Evolutionary conservation across 2,329 filamentous ascomycete species (phyloP), one percentile per base, ranked within the genome.

Genomic region (Fusarium verticillioides): DNA sequence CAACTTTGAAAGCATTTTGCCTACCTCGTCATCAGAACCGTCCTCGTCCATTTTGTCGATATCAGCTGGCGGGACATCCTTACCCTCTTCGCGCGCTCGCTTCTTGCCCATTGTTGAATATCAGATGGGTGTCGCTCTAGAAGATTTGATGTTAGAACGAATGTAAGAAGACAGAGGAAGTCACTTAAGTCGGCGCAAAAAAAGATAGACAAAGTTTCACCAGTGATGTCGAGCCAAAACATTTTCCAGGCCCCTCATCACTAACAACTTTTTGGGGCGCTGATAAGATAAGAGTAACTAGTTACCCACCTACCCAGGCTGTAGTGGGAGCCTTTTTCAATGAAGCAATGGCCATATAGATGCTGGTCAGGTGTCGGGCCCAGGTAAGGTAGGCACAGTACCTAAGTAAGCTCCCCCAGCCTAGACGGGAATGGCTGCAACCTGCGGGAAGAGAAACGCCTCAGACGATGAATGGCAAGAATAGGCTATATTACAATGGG

Each of bases 1-100:
- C 9, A 36, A 40, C 26, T 52, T 49, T 49, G 28, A 53, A 57
- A 71, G 49, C 72, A 63, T 72, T n/a, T 47, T 30, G 72, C 79
- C 77, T 75, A 87, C 88, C 78, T 89, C 88, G 61, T 87, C 87
- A 70, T 89, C 87, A 21, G 86, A 87, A 79, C 83, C 84, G 65
- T 86, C 86, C 69, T 86, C 83, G 59, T 85, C 85, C 80, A 89
- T 85, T 79, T 85, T 86, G 75, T 87, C 82, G 12, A 83, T 81
- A 39, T 86, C 81, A 21, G 72, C 66, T 7, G 79, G 76, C 19
- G 85, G 78, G 62, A 81, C 81, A 63, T 85, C 81, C 76, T 83
- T 82, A 57, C 80, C 83, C 57, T 87, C 84, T 72, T 87, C 86
- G 80, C 86, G 84, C 70, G 84, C 81, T 65, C 86, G 80, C 79